phyloP scores from a whole-genome alignment of 1,284 basidiomycete species.

The Cryptococcus sp. region DNA sequence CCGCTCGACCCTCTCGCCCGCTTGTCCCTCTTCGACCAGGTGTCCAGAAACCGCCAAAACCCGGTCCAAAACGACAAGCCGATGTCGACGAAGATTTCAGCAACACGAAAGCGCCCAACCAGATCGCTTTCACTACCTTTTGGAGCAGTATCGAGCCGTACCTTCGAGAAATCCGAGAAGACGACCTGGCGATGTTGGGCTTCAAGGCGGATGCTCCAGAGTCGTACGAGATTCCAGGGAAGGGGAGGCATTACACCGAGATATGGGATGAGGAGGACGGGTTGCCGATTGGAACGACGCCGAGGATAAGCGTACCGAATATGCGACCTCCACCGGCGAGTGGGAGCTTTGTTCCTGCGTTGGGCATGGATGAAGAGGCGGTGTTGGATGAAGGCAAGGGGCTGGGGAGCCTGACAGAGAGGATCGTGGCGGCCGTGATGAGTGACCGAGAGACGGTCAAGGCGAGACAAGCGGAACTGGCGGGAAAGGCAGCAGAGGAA shows the following conservation, averaged over 20 bases:
- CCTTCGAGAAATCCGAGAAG: constrained; percentile 76
- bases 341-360: constrained; percentile 27
- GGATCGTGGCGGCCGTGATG: constrained; percentile 67
- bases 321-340: constrained; percentile 19
- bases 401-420: constrained; percentile 41
- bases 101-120: constrained; percentile 63
- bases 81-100: constrained; percentile 83
- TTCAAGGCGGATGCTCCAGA: constrained; percentile 79
- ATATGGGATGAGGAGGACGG: constrained; percentile 88
- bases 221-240: constrained; percentile 74
- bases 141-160: constrained; percentile 80
- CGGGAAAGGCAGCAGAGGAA: constrained; percentile 15
- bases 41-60: constrained; percentile 60
- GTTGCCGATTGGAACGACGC: constrained; percentile 29
- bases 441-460: constrained; percentile 50
- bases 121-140: constrained; percentile 57
- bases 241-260: constrained; percentile 82
- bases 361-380: constrained; percentile 37
- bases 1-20: constrained; percentile 34
- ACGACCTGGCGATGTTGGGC: constrained; percentile 82
- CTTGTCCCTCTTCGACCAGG: constrained; percentile 63
- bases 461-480: constrained; percentile 47
- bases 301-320: constrained; percentile 30
- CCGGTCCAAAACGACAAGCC: constrained; percentile 70
- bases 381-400: constrained; percentile 39